Evolutionary conservation across 306 rosid genomes (phyloP).

Genomic region (Adenanthera pavonina): DNA sequence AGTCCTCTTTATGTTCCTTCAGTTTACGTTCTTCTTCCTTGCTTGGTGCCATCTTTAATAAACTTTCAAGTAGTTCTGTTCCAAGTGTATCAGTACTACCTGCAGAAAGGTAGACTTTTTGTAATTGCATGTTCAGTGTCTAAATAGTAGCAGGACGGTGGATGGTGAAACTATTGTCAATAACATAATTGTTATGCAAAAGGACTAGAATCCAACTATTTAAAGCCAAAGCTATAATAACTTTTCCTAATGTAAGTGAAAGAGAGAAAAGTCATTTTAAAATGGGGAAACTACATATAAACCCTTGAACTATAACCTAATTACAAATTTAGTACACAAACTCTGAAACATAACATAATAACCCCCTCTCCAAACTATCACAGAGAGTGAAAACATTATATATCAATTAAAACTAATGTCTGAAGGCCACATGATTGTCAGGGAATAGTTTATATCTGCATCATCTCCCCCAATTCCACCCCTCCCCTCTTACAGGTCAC

Average conservation of each 20-base stretch:
- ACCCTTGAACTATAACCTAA: neutral
- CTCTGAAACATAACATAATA: neutral
- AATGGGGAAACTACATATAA: no score
- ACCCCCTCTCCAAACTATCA: neutral
- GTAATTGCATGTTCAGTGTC: constrained; percentile 9
- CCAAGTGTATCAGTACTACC: constrained; percentile 90
- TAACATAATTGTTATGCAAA: constrained; percentile 8
- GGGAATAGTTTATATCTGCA: neutral
- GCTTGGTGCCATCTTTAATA: constrained; percentile 95
- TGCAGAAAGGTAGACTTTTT: constrained; percentile 40
- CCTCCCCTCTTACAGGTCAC: neutral
- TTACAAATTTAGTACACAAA: neutral
- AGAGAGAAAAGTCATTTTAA: neutral
- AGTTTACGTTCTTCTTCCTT: constrained; percentile 90
- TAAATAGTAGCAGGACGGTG: neutral
- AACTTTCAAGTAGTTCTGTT: constrained; percentile 81
- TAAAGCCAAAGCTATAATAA: neutral
- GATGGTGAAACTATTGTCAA: neutral
- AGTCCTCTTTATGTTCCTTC: constrained; percentile 74
- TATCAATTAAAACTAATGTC: neutral
- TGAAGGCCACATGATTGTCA: neutral
- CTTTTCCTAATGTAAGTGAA: neutral
- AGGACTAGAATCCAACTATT: constrained; percentile 10
- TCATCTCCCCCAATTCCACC: neutral
- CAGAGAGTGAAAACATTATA: neutral